Evolutionary conservation across 2,329 filamentous ascomycete genomes (phyloP), one percentile per base, ranked within the genome.

Genomic region (Diaporthe vaccinii): DNA sequence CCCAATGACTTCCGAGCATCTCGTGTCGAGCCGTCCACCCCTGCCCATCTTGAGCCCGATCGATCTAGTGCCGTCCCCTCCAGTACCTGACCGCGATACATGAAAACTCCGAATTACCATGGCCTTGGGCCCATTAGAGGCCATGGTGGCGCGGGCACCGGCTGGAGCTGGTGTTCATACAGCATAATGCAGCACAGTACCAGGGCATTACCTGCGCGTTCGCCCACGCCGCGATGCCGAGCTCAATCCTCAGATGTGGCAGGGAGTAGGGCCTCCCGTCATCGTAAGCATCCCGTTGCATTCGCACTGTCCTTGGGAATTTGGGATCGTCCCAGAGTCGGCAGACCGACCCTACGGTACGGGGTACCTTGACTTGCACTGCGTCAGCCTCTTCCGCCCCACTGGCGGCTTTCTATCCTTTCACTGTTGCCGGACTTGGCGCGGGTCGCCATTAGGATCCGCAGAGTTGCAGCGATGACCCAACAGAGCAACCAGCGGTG

Each of bases 391-490:
- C 71, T 62, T 65, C 46, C 17, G 51, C 49, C 57, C 71, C 46
- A 73, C 58, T 57, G 58, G 46, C 71, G 46, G 9, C 20, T 65
- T 73, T 44, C 51, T 51, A 55, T 51, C 44, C 71, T 73, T 73
- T 65, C 57, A 74, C 46, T 62, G 67, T 74, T 76, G 67, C 75
- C 75, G 75, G 74, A 68, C 74, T 74, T 76, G 75, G 72, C 75
- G 75, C 75, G 72, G 67, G 44, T 67, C 61, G 70, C 68, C 75
- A 36, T 73, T 74, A 73, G 72, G 67, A 72, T 53, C 55, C 51
- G 72, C 75, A 67, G 25, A 34, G 59, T 55, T 46, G 49, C 75
- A 69, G 65, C 65, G 49, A 41, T 69, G 71, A 73, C 46, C 71
- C 58, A 65, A 71, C 49, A 51, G 15, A 59, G 46, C 57, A 74